These are phyloP conservation scores for Leptomonas pyrrhocoris DNA, from an alignment of 208 protist species.

Conservation along the genomic window DNA sequence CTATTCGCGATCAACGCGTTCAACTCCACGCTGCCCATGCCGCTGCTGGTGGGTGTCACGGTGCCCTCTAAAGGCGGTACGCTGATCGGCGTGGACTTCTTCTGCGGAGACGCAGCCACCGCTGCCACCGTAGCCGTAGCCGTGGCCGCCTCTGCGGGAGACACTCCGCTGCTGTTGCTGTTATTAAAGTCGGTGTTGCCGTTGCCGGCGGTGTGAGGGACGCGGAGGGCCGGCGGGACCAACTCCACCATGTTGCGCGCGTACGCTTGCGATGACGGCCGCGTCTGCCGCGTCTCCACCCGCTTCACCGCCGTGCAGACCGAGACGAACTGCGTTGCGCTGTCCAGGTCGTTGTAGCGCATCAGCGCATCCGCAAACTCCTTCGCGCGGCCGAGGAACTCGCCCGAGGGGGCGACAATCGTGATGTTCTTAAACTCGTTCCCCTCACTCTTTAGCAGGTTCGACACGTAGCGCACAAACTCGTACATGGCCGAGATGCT, in stretches of 20 bases:
- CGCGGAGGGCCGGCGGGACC: too few relatives aligned
- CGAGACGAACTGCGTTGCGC: constrained; percentile 70
- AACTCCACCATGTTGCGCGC: background rate
- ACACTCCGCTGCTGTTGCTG: background rate
- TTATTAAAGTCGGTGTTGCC: background rate
- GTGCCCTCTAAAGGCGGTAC: constrained; percentile 7
- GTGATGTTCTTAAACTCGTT: constrained; percentile 72
- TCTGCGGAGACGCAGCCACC: background rate
- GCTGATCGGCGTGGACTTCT: constrained; percentile 13
- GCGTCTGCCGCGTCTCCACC: constrained; percentile 31
- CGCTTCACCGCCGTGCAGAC: constrained; percentile 83
- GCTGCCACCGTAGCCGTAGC: too few relatives aligned
- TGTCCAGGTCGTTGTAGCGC: constrained; percentile 72
- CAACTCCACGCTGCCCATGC: constrained; percentile 8
- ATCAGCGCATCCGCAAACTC: constrained; percentile 88
- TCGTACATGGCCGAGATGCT: constrained; percentile 86
- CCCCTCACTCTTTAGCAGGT: constrained; percentile 70
- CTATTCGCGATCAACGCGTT: constrained; percentile 16
- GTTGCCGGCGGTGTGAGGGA: background rate
- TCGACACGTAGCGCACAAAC: constrained; percentile 82
- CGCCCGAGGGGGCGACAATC: constrained; percentile 68
- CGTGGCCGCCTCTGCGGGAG: background rate
- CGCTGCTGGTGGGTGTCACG: constrained; percentile 19
- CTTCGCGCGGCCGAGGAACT: constrained; percentile 71
- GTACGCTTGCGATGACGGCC: background rate